Evolutionary conservation across 176 grass and related monocot species (phyloP).

Genomic region (Tuctoria greenei): DNA sequence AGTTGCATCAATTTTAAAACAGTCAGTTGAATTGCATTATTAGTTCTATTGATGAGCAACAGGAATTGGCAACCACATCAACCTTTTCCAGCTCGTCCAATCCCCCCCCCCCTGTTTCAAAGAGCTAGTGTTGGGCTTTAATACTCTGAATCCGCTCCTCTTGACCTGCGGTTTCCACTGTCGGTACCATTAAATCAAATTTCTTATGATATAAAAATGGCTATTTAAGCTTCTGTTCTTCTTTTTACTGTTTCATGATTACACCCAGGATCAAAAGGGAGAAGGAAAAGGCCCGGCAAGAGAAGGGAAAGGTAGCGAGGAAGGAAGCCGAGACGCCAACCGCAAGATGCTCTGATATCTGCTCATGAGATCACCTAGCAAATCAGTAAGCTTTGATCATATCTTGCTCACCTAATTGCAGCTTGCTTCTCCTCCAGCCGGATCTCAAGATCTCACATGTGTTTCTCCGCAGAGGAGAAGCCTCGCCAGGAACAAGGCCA

Average conservation of each 20-base stretch:
- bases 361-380: constrained; percentile 25
- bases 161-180: constrained; percentile 14
- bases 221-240: neutral
- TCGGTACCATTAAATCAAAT: neutral
- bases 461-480: neutral
- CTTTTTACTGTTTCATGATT: constrained; percentile 18
- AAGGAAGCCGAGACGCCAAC: constrained; percentile 31
- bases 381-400: constrained; percentile 38
- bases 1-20: constrained; percentile 20
- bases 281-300: constrained; percentile 1
- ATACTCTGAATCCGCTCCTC: too few relatives aligned
- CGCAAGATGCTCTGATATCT: constrained; percentile 18
- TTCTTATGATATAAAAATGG: neutral
- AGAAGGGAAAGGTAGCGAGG: constrained; percentile 36
- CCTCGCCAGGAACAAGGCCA: constrained; percentile 12
- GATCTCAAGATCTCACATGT: constrained; percentile 20
- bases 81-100: constrained; percentile 8
- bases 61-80: too few relatives aligned
- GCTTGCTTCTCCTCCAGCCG: neutral
- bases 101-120: too few relatives aligned
- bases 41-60: constrained; percentile 13
- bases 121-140: too few relatives aligned
- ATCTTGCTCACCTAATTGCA: neutral
- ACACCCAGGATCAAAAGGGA: constrained; percentile 6
- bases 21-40: constrained; percentile 27